Evolutionary conservation across 306 rosid genomes (phyloP).

Genomic region (Ormosia emarginata): DNA sequence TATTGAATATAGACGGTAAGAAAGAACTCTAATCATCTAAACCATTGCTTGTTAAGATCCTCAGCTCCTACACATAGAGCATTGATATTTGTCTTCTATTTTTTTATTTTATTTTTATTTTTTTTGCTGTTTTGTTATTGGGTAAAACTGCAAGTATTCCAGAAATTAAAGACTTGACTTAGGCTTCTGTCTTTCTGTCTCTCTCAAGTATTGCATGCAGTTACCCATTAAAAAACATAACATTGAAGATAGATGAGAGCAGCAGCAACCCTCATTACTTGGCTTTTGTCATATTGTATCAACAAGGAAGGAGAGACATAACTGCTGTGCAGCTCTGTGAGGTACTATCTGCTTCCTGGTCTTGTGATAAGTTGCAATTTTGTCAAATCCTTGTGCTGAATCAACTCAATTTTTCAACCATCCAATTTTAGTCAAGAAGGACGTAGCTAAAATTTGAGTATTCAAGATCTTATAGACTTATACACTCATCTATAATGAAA

Average conservation of each 20-base stretch:
- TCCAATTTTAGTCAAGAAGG: background rate
- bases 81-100: too few species aligned
- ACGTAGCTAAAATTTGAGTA: background rate
- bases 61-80: background rate
- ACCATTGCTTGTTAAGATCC: background rate
- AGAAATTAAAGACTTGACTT: background rate
- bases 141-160: background rate
- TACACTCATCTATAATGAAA: background rate
- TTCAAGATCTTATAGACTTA: background rate
- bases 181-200: background rate
- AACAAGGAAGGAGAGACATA: conserved; percentile 75
- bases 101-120: too few species aligned
- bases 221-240: conserved; percentile 66
- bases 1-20: conserved; percentile 63
- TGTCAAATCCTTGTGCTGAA: background rate
- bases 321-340: conserved; percentile 80
- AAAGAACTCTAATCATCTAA: background rate
- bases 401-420: background rate
- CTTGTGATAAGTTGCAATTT: background rate
- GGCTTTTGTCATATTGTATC: conserved; percentile 72
- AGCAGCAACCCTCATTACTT: conserved; percentile 58
- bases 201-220: conserved; percentile 62
- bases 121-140: background rate
- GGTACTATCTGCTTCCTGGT: conserved; percentile 35
- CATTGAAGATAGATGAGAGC: conserved; percentile 63